phyloP scores from a whole-genome alignment of 2,329 filamentous ascomycete species.

The Fragosphaeria purpurea region DNA sequence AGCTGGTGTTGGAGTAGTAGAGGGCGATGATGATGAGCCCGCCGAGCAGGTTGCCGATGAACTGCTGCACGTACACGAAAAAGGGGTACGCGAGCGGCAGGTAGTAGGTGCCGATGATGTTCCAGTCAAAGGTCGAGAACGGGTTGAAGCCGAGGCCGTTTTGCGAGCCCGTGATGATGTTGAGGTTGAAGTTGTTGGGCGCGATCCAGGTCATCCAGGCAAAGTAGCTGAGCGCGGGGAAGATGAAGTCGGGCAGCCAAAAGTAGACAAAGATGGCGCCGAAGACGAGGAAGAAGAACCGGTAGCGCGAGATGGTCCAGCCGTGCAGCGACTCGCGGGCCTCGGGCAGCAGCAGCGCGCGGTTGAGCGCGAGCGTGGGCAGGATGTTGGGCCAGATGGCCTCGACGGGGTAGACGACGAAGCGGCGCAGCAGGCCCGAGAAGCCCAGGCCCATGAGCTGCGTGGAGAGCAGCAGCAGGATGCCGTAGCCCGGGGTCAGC shows the following conservation, averaged over 20 bases:
- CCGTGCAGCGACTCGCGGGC: constrained; percentile 24
- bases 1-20: constrained; percentile 50
- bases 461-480: constrained; percentile 38
- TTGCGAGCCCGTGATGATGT: constrained; percentile 21
- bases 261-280: constrained; percentile 40
- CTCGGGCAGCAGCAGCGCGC: constrained; percentile 34
- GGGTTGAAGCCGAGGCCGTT: constrained; percentile 26
- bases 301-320: constrained; percentile 33
- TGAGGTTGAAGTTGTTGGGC: constrained; percentile 26
- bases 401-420: constrained; percentile 40
- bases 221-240: constrained; percentile 34
- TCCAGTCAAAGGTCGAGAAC: constrained; percentile 31
- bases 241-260: constrained; percentile 42
- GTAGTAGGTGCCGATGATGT: constrained; percentile 16
- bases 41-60: constrained; percentile 45
- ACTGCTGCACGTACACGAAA: constrained; percentile 52
- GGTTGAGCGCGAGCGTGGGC: constrained; percentile 36
- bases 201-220: constrained; percentile 46
- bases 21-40: constrained; percentile 46
- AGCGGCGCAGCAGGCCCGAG: constrained; percentile 38
- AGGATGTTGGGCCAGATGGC: constrained; percentile 42
- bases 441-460: constrained; percentile 48
- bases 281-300: constrained; percentile 35
- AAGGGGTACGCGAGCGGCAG: constrained; percentile 34
- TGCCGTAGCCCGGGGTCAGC: constrained; percentile 38